Evolutionary conservation across 2,329 filamentous ascomycete species (phyloP), one percentile per base, ranked within the genome.

Genomic region (Metarhizium guizhouense): DNA sequence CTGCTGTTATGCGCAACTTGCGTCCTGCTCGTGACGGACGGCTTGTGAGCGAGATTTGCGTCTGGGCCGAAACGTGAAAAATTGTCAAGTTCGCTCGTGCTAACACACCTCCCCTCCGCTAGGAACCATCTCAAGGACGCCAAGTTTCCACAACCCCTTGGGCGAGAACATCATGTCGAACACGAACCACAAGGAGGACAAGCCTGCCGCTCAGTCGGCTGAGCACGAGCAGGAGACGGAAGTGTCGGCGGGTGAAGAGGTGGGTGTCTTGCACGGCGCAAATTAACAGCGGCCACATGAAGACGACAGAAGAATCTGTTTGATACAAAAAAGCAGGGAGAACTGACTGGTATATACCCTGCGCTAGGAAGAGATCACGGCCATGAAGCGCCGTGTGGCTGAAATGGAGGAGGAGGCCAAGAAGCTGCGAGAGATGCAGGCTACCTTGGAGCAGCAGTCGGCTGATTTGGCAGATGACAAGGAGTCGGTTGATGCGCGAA

Each of bases 401-500:
- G 89, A 94, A 75, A 94, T 94, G 89, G 89, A 94, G 75, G 88
- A 90, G 66, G 89, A 94, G 76, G 89, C 89, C 5, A 87, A 87
- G 57, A 92, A 92, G 73, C 80, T 94, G 54, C 83, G 89, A 62
- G 89, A 93, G 72, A 92, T 94, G 88, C 89, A 94, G 70, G 86
- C 86, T 55, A 85, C 81, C 54, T 81, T 97, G 59, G 93, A 97
- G 70, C 85, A 92, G 69, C 88, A 94, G 66, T 86, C 84, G 60
- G 85, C 90, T 61, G 89, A 89, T 64, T 79, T 94, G 59, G 84
- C 87, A 62, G 94, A 97, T 69, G 91, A 92, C 76, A 95, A 95
- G 74, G 92, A 96, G 71, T 95, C 96, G 63, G 85, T 99, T 57
- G 94, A 99, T 74, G 86, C 86, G 62, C 86, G 94, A 66, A 96